Percentiles rank a stretch among this genome's conserved stretches.
phyloP scores from a whole-genome alignment of 2,329 filamentous ascomycete genomes.

The Fusarium sp. region DNA sequence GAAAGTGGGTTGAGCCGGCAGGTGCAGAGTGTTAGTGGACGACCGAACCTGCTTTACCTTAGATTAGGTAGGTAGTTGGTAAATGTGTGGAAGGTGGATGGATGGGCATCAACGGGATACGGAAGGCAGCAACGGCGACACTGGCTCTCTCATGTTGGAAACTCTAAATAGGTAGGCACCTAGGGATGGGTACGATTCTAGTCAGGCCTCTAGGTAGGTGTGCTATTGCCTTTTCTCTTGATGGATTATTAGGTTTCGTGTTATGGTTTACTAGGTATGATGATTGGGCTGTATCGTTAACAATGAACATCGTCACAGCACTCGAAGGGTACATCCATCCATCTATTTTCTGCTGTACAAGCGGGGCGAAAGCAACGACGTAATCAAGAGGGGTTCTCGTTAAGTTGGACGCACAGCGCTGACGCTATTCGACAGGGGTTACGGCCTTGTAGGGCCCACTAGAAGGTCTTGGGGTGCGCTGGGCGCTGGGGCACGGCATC shows the following conservation, averaged over 20 bases:
- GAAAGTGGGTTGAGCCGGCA: slow-evolving; percentile 33
- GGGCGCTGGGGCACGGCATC: slow-evolving; percentile 20
- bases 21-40: slow-evolving; percentile 19
- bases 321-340: not conserved
- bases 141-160: slow-evolving; percentile 19
- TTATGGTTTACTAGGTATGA: slow-evolving; percentile 7
- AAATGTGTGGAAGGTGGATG: slow-evolving; percentile 13
- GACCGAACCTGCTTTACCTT: slow-evolving; percentile 24
- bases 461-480: slow-evolving; percentile 27
- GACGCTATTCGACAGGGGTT: slow-evolving; percentile 44
- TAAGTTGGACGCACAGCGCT: slow-evolving; percentile 36
- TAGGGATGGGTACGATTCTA: not conserved
- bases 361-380: slow-evolving; percentile 44
- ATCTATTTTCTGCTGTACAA: slow-evolving; percentile 1
- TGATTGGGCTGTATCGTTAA: slow-evolving; percentile 13
- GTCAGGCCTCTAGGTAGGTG: slow-evolving; percentile 1
- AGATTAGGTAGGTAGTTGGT: not conserved
- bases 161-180: not conserved
- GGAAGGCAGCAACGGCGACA: slow-evolving; percentile 40
- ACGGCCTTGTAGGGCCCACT: slow-evolving; percentile 21
- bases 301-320: not conserved
- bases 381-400: slow-evolving; percentile 45
- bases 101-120: slow-evolving; percentile 43
- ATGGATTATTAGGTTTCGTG: not conserved
- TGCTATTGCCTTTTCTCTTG: not conserved